Base-by-base conservation (phyloP, 371 early-diverging fungal species). In the Choanephora cucurbitarum region DNA sequence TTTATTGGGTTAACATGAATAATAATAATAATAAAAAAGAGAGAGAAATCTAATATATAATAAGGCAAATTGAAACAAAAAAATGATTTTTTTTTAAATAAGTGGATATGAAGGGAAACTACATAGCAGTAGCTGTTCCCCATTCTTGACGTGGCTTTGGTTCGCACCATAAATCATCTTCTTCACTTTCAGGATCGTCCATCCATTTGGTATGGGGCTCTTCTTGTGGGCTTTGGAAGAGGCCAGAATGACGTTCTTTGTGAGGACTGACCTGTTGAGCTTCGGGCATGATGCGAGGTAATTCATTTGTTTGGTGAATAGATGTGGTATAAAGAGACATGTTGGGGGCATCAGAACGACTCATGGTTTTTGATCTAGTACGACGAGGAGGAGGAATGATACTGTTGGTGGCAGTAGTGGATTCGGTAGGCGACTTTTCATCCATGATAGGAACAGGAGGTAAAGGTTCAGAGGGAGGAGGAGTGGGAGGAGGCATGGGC, bases 141-240 rank as follows among this genome's bases (percentile, higher is more conserved):
- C 37, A 19, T 43, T 43, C 21, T 43, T 21, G 37, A 37, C 10
- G 37, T 28, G 31, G 23, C n/a, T 23, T 51, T 13, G 57, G 42
- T 42, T 62, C 52, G 39, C 44, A 40, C 49, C 49, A 57, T 23
- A 51, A 34, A 7, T 56, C 53, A 21, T 69, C 64, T 39, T 56
- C 66, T 48, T 61, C 57, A 44, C 60, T 62, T 32, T 62, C 70
- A 24, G 70, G 70, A 57, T 70, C 70, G 33, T 70, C 70, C 70
- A 70, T 70, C 70, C 70, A 70, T 15, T 66, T 66, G 11, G 70
- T 70, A 52, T 53, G 43, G n/a, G 24, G 50, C 22, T 23, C 28
- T 34, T 47, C n/a, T 31, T 52, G 24, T 24, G 22, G 24, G 33
- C 39, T 42, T 42, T 51, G 52, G 28, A 17, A 41, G 18, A 24